Evolutionary conservation across 768 basidiomycete species (phyloP).

Genomic region (Mycena maculata): DNA sequence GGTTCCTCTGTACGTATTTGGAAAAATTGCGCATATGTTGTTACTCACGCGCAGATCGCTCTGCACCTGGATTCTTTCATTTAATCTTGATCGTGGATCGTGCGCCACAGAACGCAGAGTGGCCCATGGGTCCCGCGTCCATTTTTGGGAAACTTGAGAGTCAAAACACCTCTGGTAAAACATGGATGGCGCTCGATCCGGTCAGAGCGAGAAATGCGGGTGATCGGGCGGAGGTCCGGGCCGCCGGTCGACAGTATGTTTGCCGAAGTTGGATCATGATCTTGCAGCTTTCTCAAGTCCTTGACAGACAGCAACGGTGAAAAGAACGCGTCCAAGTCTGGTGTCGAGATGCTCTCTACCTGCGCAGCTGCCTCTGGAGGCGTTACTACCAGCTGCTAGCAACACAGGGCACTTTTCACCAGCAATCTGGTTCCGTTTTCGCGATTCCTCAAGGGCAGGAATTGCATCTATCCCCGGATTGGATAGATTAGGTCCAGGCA

Average conservation of each 20-base stretch:
- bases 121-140: too few species aligned
- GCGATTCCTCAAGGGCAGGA: neutral
- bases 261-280: neutral
- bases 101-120: too few species aligned
- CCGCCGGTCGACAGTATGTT: neutral
- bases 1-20: too few species aligned
- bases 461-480: constrained; percentile 24
- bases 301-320: constrained; percentile 14
- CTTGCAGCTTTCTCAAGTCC: neutral
- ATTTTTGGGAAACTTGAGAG: too few species aligned
- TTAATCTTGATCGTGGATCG: too few species aligned
- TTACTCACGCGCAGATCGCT: too few species aligned
- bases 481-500: constrained; percentile 19
- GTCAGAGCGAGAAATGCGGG: constrained; percentile 7
- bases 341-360: neutral
- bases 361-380: neutral
- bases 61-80: too few species aligned
- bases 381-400: neutral
- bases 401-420: neutral
- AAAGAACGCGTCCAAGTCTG: neutral
- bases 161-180: too few species aligned
- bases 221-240: neutral
- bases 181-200: neutral
- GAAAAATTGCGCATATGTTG: too few species aligned
- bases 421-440: neutral